Base-by-base conservation (phyloP, 1,284 basidiomycete genomes). In the Sporisorium sorghi region DNA sequence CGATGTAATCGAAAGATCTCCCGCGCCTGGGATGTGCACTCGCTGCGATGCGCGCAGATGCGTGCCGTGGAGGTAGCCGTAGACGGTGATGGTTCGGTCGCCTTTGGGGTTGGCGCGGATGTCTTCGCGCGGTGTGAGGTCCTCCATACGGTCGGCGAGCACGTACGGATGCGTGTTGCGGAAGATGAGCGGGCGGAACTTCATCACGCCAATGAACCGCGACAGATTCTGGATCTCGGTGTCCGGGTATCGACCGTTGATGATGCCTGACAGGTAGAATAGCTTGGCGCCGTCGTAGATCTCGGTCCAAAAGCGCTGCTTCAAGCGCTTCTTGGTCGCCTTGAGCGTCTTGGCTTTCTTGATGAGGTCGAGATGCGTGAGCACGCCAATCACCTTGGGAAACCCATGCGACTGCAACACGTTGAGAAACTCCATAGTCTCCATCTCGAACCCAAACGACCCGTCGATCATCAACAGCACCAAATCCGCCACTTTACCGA, bases 291-390 rank as follows among this genome's bases (percentile, higher is more conserved):
- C 97, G 84, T 95, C 92, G 85, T 98, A 98, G 17, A 99, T 97
- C 85, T 99, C 97, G 0, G 96, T 94, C 96, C 97, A 99, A 87
- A 99, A 99, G n/a, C 97, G 92, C 85, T 94, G 96, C 86, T 99
- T 99, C 48, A 99, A 89, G 0, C 91, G 87, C 84, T 97, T 98
- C 87, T 99, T 99, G 55, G 94, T 95, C 51, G 90, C 90, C 67
- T 92, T 92, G 50, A 98, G 89, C 1, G 91, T 91, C 0, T 91
- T 89, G 8, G 92, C 89, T 84, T 95, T 97, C 87, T 97, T 97
- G 82, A 99, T 93, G 68, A 99, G 90, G 86, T 99, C 97, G 47
- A 99, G 89, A 85, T 99, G 97, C 23, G 94, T 93, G 44, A 99
- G 90, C 57, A 99, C 87, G 65, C 96, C 96, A 70, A 99, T 94